Evolutionary conservation across 2,329 filamentous ascomycete genomes (phyloP).

Genomic region (Arachnomyces sp.): DNA sequence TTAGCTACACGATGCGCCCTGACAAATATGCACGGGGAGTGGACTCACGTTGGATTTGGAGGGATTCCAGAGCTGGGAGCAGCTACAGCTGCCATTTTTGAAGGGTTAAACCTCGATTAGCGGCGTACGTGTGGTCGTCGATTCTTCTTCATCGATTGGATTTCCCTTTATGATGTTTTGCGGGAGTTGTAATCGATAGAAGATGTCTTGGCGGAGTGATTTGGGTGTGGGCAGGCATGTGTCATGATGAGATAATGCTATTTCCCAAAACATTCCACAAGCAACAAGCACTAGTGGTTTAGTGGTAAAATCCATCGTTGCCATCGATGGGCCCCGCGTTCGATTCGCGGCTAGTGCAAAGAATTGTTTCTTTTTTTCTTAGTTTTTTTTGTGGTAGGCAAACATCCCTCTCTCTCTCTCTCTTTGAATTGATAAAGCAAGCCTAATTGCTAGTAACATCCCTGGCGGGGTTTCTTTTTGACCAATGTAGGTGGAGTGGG

Average conservation of each 20-base stretch:
- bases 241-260: too few relatives aligned
- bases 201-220: not conserved
- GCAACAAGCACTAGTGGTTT: slow-evolving; percentile 35
- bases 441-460: not conserved
- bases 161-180: not conserved
- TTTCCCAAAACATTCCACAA: too few relatives aligned
- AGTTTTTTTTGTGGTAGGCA: slow-evolving; percentile 12
- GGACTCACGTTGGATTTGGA: slow-evolving; percentile 34
- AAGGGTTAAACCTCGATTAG: slow-evolving; percentile 9
- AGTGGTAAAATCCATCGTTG: slow-evolving; percentile 49
- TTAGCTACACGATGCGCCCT: slow-evolving; percentile 8
- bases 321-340: slow-evolving; percentile 45
- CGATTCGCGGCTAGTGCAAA: slow-evolving; percentile 39
- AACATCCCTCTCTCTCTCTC: slow-evolving; percentile 4
- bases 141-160: not conserved
- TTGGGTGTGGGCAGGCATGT: too few relatives aligned
- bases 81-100: slow-evolving; percentile 31
- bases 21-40: not conserved
- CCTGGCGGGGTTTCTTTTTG: not conserved
- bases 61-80: slow-evolving; percentile 21
- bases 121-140: slow-evolving; percentile 2
- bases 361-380: slow-evolving; percentile 23
- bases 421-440: slow-evolving; percentile 5
- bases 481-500: too few relatives aligned
- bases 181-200: not conserved